These are phyloP conservation scores for Saccharomyces hybrid DNA, from an alignment of 1,139 yeast species.

Conservation along the genomic window DNA sequence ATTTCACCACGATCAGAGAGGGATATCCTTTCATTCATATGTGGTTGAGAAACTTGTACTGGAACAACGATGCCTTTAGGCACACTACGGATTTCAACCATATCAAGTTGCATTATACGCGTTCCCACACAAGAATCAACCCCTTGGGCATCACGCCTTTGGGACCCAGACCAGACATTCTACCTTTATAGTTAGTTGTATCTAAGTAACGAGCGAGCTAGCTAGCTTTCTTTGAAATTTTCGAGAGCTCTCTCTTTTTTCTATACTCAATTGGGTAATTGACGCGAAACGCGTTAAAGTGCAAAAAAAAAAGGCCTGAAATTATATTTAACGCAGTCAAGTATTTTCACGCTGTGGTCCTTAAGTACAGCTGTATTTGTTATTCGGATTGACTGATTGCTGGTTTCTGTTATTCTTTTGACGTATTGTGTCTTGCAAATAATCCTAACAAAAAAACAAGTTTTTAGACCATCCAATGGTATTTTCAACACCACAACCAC, in stretches of 20 bases:
- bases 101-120: conserved; percentile 81
- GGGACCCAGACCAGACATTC: conserved; percentile 79
- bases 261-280: not conserved
- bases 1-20: conserved; percentile 68
- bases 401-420: not conserved
- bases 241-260: not conserved
- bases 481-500: not conserved
- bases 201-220: not conserved
- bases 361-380: not conserved
- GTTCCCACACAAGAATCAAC: conserved; percentile 68
- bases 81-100: conserved; percentile 82
- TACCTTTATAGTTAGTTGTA: conserved; percentile 30
- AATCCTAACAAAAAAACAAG: not conserved
- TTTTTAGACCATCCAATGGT: not conserved
- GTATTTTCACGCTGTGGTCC: not conserved
- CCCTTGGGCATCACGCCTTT: conserved; percentile 79
- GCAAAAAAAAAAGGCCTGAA: not conserved
- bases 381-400: not conserved
- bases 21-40: conserved; percentile 72
- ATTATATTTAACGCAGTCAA: not conserved
- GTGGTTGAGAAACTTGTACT: conserved; percentile 78
- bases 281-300: conserved; percentile 1
- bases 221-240: too few relatives aligned
- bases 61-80: conserved; percentile 72
- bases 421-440: not conserved